Base-by-base conservation (phyloP, 2,329 filamentous ascomycete species). In the Zopfia rhizophila region DNA sequence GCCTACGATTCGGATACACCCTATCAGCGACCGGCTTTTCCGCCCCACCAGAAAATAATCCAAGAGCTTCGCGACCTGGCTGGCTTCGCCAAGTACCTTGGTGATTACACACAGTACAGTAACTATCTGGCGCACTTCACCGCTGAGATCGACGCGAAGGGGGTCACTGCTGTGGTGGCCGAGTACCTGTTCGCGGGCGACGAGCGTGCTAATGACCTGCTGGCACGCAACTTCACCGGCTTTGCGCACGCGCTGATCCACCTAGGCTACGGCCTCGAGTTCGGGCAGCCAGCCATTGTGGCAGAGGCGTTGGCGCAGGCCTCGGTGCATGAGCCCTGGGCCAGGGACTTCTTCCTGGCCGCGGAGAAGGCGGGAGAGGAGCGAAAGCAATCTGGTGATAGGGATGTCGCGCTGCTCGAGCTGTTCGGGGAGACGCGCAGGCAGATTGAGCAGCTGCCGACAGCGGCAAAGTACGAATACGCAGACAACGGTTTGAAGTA, bases 261-360 rank as follows among this genome's bases (percentile, higher is more conserved):
- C 40, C 33, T 65, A 4, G 61, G 61, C 18, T 43, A 57, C 7
- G 61, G 52, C 12, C 43, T 65, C n/a, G 58, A 64, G 38, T 65
- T 58, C 48, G 38, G 57, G 22, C 55, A 56, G 19, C 53, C 53
- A 1, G 18, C 13, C 17, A 54, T 65, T 24, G 33, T 65, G 8
- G 61, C 61, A 4, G 61, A 65, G 37, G 57, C 42, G 10, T 49
- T 65, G 8, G 56, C 60, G 3, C 55, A 65, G 38, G 56, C 61
- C 4, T 55, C 49, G 4, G 18, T 39, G n/a, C 52, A 58, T 28
- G 69, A 76, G n/a, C n/a, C n/a, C n/a, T n/a, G n/a, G n/a, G n/a
- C n/a, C n/a, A n/a, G n/a, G n/a, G n/a, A n/a, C n/a, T n/a, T n/a
- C n/a, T n/a, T n/a, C n/a, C n/a, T n/a, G n/a, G n/a, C n/a, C n/a